These are phyloP conservation scores for Maudiozyma pseudohumilis DNA, from an alignment of 805 yeast species.

Conservation along the genomic window DNA sequence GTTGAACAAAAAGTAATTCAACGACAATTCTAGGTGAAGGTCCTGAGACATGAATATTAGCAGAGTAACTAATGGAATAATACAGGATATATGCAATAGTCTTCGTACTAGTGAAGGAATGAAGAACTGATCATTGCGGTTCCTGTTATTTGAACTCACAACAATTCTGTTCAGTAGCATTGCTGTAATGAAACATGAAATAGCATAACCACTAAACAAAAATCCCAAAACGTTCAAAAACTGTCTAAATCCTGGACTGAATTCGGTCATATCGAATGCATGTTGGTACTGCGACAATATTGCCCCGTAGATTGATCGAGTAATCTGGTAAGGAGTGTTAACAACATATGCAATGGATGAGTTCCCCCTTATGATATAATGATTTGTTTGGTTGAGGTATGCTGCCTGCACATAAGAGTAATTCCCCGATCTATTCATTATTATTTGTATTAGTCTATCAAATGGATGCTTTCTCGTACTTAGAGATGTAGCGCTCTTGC, in stretches of 20 bases:
- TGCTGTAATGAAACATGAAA: slow-evolving; percentile 49
- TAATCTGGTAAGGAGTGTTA: slow-evolving; percentile 12
- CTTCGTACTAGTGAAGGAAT: slow-evolving; percentile 21
- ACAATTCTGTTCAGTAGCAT: slow-evolving; percentile 47
- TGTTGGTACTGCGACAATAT: slow-evolving; percentile 17
- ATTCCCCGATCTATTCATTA: background rate
- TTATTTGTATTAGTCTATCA: too few relatives aligned
- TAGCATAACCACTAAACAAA: slow-evolving; percentile 41
- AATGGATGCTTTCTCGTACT: too few relatives aligned
- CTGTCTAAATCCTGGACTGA: slow-evolving; percentile 1
- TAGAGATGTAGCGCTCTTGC: too few relatives aligned
- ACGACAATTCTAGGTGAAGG: too few relatives aligned
- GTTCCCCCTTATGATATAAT: slow-evolving; percentile 12
- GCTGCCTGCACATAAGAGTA: slow-evolving; percentile 6
- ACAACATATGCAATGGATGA: slow-evolving; percentile 6
- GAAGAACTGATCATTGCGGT: background rate
- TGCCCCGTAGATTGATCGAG: slow-evolving; percentile 11
- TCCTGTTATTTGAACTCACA: slow-evolving; percentile 27
- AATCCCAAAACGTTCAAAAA: slow-evolving; percentile 27
- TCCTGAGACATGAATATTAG: background rate
- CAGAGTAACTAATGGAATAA: slow-evolving; percentile 19
- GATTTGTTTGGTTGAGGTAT: slow-evolving; percentile 20
- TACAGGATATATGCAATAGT: slow-evolving; percentile 24
- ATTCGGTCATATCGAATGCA: slow-evolving; percentile 5
- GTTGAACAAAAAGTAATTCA: background rate